Evolutionary conservation across 208 protist species (phyloP), one percentile per base, ranked within the genome.

Genomic region (Trypanosoma vivax): DNA sequence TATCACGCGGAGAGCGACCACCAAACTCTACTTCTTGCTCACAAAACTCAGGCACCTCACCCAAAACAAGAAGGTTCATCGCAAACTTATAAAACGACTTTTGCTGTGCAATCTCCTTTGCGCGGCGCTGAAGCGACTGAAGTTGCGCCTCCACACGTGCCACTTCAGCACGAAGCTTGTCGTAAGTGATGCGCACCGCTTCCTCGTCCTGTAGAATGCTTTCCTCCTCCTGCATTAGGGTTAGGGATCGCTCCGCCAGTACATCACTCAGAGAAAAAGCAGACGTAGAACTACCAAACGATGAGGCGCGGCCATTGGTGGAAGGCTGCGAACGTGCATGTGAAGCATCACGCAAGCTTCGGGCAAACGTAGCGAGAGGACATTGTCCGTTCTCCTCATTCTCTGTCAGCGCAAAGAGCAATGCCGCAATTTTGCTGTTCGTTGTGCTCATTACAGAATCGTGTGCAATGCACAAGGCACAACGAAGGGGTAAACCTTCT

Each of bases 101-200:
- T 55, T 88, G 79, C 47, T 90, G 69, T 43, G 60, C 49, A 13
- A 88, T 71, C 30, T 84, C 74, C 31, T 67, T 28, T 40, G 79
- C 46, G 19, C 76, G 77, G 5, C 63, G 51, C 61, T 84, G 73
- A 34, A 83, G 72, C 21, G 77, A 62, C 7, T 69, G 65, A 54
- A 91, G 70, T 51, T 90, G 83, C 54, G 82, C 77, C 66, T 94
- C 83, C 14, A 90, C 73, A 19, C 87, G 77, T 24, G 69, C 61
- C 35, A 91, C 40, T 51, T 94, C 87, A 0, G 83, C 83, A 7
- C 70, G 70, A 18, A 94, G 66, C 47, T 89, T 90, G 48, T 94
- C 87, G 34, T 79, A 74, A 18, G 86, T 73, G 18, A 79, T 19
- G 9, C 65, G 60, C 34, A 84, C 71, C 43, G 72, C 60, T 21